These are phyloP conservation scores for Aspergillus viridinutans DNA, from an alignment of 2,329 filamentous ascomycete genomes.

Conservation along the genomic window DNA sequence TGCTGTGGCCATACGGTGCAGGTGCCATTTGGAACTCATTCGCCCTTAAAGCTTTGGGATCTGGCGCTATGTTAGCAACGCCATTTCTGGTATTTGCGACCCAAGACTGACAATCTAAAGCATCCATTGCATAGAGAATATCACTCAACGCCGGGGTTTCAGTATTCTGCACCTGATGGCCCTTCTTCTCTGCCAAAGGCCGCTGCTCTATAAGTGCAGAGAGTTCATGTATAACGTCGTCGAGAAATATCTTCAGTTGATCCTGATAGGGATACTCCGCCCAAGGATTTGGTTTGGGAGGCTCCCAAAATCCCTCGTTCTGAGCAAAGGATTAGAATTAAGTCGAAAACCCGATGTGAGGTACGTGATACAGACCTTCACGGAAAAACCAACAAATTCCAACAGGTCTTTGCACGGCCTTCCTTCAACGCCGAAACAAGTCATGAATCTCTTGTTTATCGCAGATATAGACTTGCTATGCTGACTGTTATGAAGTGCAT, in stretches of 20 bases:
- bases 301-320: conserved; percentile 41
- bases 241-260: conserved; percentile 46
- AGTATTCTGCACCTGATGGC: conserved; percentile 25
- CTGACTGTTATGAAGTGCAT: conserved; percentile 50
- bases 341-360: background rate
- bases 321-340: conserved; percentile 12
- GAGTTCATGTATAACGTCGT: conserved; percentile 59
- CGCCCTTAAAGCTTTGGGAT: conserved; percentile 24
- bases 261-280: conserved; percentile 39
- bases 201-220: conserved; percentile 47
- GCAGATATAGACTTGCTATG: conserved; percentile 53
- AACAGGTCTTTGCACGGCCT: conserved; percentile 53
- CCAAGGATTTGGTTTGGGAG: conserved; percentile 34
- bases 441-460: conserved; percentile 61
- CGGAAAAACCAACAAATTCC: conserved; percentile 54
- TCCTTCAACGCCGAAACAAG: conserved; percentile 58
- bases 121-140: conserved; percentile 36
- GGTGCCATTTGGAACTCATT: conserved; percentile 29
- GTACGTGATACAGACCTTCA: conserved; percentile 34
- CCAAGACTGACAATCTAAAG: conserved; percentile 29
- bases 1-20: conserved; percentile 28
- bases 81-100: too few relatives aligned
- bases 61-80: conserved; percentile 19
- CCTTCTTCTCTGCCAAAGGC: conserved; percentile 37
- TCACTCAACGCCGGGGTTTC: conserved; percentile 35